Base-by-base conservation (phyloP, 352 stramenopile species). In the Pythium periplocum region DNA sequence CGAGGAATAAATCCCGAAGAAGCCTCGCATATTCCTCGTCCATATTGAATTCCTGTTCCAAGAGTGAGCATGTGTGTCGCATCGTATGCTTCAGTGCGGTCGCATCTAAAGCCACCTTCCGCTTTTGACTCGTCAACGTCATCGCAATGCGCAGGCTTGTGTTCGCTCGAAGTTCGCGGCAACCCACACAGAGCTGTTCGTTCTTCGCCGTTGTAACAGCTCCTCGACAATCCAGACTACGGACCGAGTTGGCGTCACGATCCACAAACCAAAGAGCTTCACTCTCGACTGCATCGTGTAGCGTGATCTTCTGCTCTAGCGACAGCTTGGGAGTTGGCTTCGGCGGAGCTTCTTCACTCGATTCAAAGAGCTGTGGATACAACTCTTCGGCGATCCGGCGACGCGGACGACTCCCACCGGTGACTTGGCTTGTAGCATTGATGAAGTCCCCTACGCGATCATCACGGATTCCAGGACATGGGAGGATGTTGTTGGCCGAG, bases 241-340 rank as follows among this genome's bases (percentile, higher is more conserved):
- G 78, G 2, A 93, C 73, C 1, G 68, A 80, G 42, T 67, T 71
- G 3, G 72, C 83, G 51, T 93, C 83, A 48, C 86, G 89, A 53
- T 93, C 83, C 30, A 93, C 68, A 45, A 87, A 90, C 83, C 83
- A 93, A 12, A 86, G 57, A 3, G 78, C 74, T 45, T 93, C 83
- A 2, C 68, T 66, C 48, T 90, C 75, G 32, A 90, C 72, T 4
- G 79, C 78, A 45, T 93, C 83, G n/a, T 87, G 79, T 10, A 93
- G 55, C 37, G 85, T 49, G 1, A 86, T 26, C 35, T 87, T 87
- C 61, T 89, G 53, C 4, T 69, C 61, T 4, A 31, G 43, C 2
- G 50, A 61, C 12, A 64, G 38, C 31, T 35, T 30, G 2, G 36
- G 33, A 32, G 11, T 40, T 3, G 39, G 30, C 62, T 62, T 87